phyloP scores from a whole-genome alignment of 257 asterid genomes.

The Primulina huaijiensis region DNA sequence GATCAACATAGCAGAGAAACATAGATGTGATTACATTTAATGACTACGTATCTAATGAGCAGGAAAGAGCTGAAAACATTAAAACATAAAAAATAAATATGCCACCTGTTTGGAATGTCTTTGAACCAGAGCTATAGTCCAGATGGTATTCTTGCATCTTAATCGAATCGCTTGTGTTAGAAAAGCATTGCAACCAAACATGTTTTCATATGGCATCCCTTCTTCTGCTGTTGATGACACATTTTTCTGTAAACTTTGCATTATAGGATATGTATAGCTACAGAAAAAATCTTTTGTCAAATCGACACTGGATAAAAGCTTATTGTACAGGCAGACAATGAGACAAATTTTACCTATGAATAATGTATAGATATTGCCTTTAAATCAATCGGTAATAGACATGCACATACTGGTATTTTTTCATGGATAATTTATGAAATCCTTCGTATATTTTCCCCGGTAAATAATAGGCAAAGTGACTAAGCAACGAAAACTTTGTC shows the following conservation, averaged over 20 bases:
- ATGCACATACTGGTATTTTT: conserved; percentile 15
- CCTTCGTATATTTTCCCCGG: neutral
- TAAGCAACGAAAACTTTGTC: no score
- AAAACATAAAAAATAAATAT: neutral
- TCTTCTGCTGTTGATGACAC: conserved; percentile 63
- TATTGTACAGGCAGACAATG: conserved; percentile 74
- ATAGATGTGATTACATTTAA: neutral
- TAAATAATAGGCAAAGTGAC: neutral
- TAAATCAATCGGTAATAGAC: conserved; percentile 13
- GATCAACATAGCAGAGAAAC: conserved; percentile 11
- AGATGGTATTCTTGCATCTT: conserved; percentile 82
- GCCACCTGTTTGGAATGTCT: conserved; percentile 86
- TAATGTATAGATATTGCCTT: conserved; percentile 1
- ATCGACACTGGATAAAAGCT: conserved; percentile 95
- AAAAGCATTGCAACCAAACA: conserved; percentile 96
- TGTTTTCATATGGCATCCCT: conserved; percentile 89
- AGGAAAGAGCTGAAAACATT: neutral
- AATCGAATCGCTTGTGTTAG: conserved; percentile 79
- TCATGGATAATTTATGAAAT: conserved; percentile 9
- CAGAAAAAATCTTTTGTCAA: conserved; percentile 95
- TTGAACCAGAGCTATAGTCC: conserved; percentile 97
- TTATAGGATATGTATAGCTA: conserved; percentile 90
- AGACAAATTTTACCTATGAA: conserved; percentile 23
- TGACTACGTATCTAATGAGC: neutral
- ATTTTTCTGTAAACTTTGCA: conserved; percentile 90